Conservation (phyloP, 179 eudicot genomes). For the Spinacia oleracea region DNA sequence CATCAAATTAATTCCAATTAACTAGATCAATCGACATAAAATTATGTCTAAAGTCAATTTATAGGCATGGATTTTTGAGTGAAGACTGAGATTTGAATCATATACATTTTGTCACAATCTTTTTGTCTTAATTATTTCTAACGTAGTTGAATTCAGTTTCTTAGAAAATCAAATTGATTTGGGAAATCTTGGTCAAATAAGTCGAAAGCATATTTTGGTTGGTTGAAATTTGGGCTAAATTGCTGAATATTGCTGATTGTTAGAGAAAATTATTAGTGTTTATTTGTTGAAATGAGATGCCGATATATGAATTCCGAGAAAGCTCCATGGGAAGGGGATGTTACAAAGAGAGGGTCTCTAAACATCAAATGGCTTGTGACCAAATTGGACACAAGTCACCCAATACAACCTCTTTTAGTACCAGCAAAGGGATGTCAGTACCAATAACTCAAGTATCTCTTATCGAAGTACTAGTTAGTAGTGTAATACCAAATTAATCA, state of each 20-base stretch:
- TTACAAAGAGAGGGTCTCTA: no score
- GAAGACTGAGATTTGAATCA: background rate
- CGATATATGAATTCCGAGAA: no score
- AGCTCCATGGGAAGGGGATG: no score
- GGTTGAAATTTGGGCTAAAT: background rate
- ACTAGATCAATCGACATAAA: background rate
- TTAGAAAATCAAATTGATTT: background rate
- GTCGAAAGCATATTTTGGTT: background rate
- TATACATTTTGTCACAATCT: background rate
- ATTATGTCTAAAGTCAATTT: background rate
- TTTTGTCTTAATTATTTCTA: background rate
- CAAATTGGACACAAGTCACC: no score
- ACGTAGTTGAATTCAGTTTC: background rate
- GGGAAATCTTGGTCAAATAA: background rate
- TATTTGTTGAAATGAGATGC: no score
- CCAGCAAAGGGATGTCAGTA: no score
- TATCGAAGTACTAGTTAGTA: no score
- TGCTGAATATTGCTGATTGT: background rate
- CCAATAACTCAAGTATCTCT: no score
- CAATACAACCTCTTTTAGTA: no score
- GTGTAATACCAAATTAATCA: no score
- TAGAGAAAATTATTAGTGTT: no score
- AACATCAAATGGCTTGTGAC: no score
- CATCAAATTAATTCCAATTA: background rate
- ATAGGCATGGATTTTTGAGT: background rate